Percentiles rank a stretch among this genome's conserved stretches.
phyloP scores from a whole-genome alignment of 176 grass and related monocot genomes.

The Oryza rufipogon region DNA sequence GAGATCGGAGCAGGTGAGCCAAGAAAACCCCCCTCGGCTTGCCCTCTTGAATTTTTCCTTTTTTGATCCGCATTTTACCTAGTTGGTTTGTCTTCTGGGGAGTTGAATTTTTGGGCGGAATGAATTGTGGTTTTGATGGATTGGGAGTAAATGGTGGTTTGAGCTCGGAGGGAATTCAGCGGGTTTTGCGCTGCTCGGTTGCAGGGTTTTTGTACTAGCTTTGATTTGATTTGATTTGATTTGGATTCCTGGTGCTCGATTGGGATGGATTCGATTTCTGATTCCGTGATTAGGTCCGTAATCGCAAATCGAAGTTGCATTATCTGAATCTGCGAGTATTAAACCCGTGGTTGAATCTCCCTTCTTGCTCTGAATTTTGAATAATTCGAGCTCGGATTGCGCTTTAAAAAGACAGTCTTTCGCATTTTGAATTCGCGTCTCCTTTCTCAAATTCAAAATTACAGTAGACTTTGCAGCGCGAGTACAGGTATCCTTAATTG shows the following conservation, averaged over 20 bases:
- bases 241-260: slow-evolving; percentile 3
- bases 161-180: not conserved
- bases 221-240: slow-evolving; percentile 7
- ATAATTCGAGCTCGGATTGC: not conserved
- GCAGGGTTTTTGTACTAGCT: not conserved
- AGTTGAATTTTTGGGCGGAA: not conserved
- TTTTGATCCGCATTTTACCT: slow-evolving; percentile 18
- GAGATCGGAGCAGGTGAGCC: slow-evolving; percentile 39
- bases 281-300: not conserved
- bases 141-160: slow-evolving; percentile 12
- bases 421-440: not conserved
- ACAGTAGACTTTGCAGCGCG: not conserved
- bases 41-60: not conserved
- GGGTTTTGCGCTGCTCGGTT: not conserved
- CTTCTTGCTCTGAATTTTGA: slow-evolving; percentile 10
- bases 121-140: not conserved
- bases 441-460: not conserved
- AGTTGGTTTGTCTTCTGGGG: not conserved
- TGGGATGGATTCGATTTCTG: not conserved
- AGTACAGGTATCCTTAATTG: slow-evolving; percentile 12
- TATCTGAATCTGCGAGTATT: not conserved
- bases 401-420: not conserved
- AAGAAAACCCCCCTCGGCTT: not conserved
- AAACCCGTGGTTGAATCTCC: not conserved
- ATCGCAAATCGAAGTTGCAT: not conserved